Percentiles rank a stretch among this genome's conserved stretches.
Conservation (phyloP, 257 asterid genomes). For the Solanum etuberosum region DNA sequence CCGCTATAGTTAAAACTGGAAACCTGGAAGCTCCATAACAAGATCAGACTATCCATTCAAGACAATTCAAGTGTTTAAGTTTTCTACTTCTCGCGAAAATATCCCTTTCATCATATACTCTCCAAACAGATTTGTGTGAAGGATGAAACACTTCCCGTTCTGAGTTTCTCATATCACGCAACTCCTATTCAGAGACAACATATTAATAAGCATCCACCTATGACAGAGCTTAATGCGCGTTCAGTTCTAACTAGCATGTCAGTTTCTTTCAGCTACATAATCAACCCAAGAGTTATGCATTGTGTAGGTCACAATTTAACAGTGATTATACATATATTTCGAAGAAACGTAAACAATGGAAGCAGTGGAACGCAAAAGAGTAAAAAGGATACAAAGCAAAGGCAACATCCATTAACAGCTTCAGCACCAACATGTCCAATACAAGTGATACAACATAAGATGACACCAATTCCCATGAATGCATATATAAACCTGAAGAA, state of each 20-base stretch:
- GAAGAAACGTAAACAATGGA: neutral
- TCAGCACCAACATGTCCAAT: constrained; percentile 81
- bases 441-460: constrained; percentile 44
- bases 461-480: constrained; percentile 56
- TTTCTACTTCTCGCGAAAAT: neutral
- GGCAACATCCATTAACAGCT: constrained; percentile 78
- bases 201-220: neutral
- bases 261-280: neutral
- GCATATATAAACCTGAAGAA: constrained; percentile 73
- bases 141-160: neutral
- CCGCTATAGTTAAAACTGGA: neutral
- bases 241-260: neutral
- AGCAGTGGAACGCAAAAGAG: neutral
- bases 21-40: neutral
- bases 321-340: neutral
- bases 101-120: neutral
- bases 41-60: neutral
- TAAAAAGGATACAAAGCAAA: constrained; percentile 78
- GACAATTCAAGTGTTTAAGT: neutral
- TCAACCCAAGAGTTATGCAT: neutral
- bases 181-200: neutral
- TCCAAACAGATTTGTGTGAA: neutral
- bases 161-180: neutral
- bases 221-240: neutral
- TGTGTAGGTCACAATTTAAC: neutral